A percentile compares a stretch with the other conserved stretches of the same genome.
phyloP scores from a whole-genome alignment of 306 rosid species.

The Fagus sylvatica region DNA sequence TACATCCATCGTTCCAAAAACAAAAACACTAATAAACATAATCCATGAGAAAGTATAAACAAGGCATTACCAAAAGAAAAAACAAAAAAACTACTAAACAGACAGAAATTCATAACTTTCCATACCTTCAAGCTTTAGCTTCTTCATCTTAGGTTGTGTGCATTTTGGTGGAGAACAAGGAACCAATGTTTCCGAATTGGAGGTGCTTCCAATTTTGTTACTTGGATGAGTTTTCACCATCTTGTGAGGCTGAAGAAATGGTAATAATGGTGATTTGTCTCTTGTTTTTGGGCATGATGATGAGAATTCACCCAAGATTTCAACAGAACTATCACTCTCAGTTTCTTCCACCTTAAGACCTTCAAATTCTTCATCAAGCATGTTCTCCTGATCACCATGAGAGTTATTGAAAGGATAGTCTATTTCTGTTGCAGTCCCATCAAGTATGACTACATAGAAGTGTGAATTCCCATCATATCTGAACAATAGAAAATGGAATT shows the following conservation, averaged over 20 bases:
- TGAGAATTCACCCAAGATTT: neutral
- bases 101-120: too few species aligned
- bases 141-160: neutral
- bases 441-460: slow-evolving; percentile 26
- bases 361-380: neutral
- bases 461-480: slow-evolving; percentile 20
- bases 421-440: slow-evolving; percentile 12
- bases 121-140: neutral
- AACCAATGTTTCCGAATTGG: neutral
- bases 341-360: neutral
- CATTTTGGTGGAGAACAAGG: neutral
- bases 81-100: too few species aligned
- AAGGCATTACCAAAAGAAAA: too few species aligned
- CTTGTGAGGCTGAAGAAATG: neutral
- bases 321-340: neutral
- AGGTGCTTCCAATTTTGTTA: too few species aligned
- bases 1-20: neutral
- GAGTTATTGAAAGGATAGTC: slow-evolving; percentile 19
- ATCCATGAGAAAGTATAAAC: too few species aligned
- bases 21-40: neutral
- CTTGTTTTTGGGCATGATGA: neutral
- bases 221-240: neutral
- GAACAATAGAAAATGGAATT: slow-evolving; percentile 3
- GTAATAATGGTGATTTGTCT: neutral
- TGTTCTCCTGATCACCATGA: neutral